Evolutionary conservation across 306 rosid genomes (phyloP).

Genomic region (Sphenostylis stenocarpa): DNA sequence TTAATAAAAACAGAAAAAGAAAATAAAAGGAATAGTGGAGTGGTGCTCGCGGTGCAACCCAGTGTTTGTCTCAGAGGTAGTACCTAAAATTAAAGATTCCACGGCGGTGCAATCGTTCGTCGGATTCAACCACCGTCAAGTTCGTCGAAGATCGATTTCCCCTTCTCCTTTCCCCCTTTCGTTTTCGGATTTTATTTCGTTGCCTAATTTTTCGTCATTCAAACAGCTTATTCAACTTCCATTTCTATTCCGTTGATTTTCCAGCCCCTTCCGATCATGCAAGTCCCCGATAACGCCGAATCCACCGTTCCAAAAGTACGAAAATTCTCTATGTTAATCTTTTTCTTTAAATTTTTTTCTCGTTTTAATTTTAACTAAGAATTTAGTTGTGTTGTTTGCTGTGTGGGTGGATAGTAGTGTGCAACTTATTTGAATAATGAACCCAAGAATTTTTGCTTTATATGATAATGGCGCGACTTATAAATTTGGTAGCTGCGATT

Average conservation of each 20-base stretch:
- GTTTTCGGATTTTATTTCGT: not conserved
- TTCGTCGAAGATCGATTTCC: slow-evolving; percentile 1
- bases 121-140: not conserved
- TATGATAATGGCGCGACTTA: not conserved
- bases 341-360: not conserved
- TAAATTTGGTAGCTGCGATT: not conserved
- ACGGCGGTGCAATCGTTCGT: slow-evolving; percentile 24
- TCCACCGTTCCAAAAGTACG: slow-evolving; percentile 39
- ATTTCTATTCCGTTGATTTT: slow-evolving; percentile 23
- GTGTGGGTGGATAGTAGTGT: not conserved
- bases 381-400: not conserved
- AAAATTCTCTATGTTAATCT: not conserved
- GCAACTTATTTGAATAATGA: not conserved
- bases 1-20: no score
- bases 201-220: not conserved
- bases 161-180: not conserved
- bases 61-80: not conserved
- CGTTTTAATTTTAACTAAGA: not conserved
- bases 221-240: not conserved
- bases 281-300: slow-evolving; percentile 44
- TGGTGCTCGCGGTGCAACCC: not conserved
- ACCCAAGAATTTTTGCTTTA: not conserved
- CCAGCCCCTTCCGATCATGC: slow-evolving; percentile 43
- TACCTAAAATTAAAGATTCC: not conserved
- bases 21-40: no score